Conservation (phyloP, 2,329 filamentous ascomycete species). For the Annulohypoxylon truncatum region DNA sequence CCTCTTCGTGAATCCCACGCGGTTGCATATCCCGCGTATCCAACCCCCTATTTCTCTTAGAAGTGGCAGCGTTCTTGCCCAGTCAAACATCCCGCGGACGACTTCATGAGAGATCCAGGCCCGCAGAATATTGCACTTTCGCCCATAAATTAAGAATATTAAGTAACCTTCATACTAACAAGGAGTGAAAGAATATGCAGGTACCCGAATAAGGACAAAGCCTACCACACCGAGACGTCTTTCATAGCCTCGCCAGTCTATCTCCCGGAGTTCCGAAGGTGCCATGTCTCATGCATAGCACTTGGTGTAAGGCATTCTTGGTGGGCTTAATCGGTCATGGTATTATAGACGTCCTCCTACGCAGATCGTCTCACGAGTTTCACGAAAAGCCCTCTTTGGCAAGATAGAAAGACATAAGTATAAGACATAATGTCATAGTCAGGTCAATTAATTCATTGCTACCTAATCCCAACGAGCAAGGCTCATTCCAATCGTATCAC, state of each 20-base stretch:
- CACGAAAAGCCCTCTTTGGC: background rate
- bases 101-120: background rate
- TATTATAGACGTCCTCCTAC: background rate
- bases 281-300: background rate
- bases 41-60: background rate
- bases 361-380: background rate
- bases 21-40: background rate
- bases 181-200: constrained; percentile 33
- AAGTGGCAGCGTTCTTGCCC: background rate
- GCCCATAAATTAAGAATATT: background rate
- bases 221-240: constrained; percentile 3
- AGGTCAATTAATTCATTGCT: background rate
- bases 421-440: background rate
- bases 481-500: background rate
- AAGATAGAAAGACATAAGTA: background rate
- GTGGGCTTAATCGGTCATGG: background rate
- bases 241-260: background rate
- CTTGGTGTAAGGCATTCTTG: background rate
- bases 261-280: background rate
- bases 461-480: background rate
- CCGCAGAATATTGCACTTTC: background rate
- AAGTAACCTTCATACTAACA: background rate
- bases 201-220: constrained; percentile 23
- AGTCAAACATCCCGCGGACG: background rate
- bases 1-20: background rate